phyloP scores from a whole-genome alignment of 108 stramenopile genomes.

The Cylindrotheca closterium region DNA sequence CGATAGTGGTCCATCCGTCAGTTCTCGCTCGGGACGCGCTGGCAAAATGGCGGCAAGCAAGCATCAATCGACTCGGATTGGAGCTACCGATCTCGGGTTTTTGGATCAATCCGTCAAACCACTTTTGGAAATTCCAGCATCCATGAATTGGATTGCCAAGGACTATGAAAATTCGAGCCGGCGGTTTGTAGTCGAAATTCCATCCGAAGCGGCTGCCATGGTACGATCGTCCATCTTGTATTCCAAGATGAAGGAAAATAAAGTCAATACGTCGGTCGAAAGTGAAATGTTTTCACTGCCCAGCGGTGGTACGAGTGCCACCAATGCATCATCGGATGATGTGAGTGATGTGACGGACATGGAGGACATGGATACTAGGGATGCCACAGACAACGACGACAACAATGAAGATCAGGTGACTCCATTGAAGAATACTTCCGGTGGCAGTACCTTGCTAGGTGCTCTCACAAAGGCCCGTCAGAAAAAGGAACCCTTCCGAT shows the following conservation, averaged over 20 bases:
- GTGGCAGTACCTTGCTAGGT: neutral
- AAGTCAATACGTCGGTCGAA: neutral
- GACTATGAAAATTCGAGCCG: conserved; percentile 28
- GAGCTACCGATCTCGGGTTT: neutral
- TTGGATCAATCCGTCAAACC: neutral
- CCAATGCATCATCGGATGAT: neutral
- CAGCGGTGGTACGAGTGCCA: neutral
- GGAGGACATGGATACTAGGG: neutral
- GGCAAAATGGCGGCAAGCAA: neutral
- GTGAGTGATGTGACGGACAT: neutral
- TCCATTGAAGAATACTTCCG: neutral
- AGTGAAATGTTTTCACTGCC: conserved; percentile 1
- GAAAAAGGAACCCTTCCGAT: conserved; percentile 28
- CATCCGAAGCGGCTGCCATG: conserved; percentile 6
- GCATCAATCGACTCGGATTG: neutral
- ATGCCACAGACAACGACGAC: neutral
- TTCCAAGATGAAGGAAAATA: conserved; percentile 1
- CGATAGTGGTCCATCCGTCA: no score
- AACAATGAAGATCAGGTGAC: neutral
- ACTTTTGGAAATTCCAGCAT: conserved; percentile 9
- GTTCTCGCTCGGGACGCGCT: no score
- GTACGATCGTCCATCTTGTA: neutral
- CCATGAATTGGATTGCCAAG: conserved; percentile 36
- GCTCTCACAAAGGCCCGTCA: neutral
- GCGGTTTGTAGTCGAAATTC: conserved; percentile 43